Conservation (phyloP, 176 grass and related monocot genomes). For the Echinochloa phyllopogon region DNA sequence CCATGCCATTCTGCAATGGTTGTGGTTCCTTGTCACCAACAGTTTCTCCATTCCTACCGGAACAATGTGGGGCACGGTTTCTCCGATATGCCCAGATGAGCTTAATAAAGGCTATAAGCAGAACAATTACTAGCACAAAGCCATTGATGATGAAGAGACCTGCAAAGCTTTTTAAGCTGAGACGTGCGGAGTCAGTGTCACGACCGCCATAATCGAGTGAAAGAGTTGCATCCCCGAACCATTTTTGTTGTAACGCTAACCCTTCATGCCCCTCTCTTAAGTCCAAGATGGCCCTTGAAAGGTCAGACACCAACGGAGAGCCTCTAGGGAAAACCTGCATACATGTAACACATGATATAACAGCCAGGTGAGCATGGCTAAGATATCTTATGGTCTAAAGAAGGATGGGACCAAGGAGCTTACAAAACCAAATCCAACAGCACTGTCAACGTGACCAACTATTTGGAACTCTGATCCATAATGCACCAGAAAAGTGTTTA, state of each 20-base stretch:
- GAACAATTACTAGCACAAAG: neutral
- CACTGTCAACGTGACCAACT: conserved; percentile 46
- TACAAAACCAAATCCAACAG: conserved; percentile 63
- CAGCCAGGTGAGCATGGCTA: neutral
- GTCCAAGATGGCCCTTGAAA: conserved; percentile 22
- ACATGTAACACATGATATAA: neutral
- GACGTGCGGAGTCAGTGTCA: neutral
- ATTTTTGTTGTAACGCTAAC: neutral
- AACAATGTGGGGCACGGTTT: neutral
- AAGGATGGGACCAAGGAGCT: conserved; percentile 22
- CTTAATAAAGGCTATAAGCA: too few species aligned
- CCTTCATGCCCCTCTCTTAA: neutral
- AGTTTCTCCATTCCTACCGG: neutral
- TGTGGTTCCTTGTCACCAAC: neutral
- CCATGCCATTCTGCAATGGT: neutral
- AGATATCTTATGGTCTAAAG: neutral
- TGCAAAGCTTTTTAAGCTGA: neutral
- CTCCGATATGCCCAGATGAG: neutral
- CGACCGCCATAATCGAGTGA: neutral
- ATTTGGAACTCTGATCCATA: conserved; percentile 49
- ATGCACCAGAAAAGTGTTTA: conserved; percentile 40
- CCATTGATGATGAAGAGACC: neutral
- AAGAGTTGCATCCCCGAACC: neutral
- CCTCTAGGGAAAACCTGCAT: neutral
- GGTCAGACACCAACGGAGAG: conserved; percentile 10